Conservation (phyloP, 805 yeast genomes). For the Metschnikowia rubicola region DNA sequence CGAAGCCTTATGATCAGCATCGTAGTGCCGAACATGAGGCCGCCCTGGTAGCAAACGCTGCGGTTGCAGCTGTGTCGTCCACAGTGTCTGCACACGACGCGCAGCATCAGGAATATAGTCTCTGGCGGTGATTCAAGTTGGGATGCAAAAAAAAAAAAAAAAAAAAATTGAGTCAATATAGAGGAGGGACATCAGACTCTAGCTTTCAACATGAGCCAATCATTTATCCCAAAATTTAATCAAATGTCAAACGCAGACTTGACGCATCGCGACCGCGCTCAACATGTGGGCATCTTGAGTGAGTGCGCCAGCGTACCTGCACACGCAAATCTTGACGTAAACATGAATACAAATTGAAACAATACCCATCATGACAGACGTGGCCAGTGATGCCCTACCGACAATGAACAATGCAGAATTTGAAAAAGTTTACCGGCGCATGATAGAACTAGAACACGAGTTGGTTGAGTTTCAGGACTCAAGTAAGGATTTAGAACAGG, state of each 20-base stretch:
- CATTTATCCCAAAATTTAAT: too few relatives aligned
- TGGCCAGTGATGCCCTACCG: neutral
- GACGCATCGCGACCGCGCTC: too few relatives aligned
- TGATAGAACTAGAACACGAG: constrained; percentile 36
- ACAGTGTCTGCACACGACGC: constrained; percentile 26
- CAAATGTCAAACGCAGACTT: too few relatives aligned
- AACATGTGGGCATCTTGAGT: too few relatives aligned
- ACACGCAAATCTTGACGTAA: constrained; percentile 2
- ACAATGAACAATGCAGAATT: constrained; percentile 4
- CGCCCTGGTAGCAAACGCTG: constrained; percentile 34
- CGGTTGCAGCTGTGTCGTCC: constrained; percentile 36
- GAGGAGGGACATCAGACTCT: too few relatives aligned
- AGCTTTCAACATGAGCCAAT: too few relatives aligned
- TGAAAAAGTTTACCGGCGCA: constrained; percentile 18
- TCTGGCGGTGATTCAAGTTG: constrained; percentile 26
- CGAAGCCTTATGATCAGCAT: constrained; percentile 7
- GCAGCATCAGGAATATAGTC: constrained; percentile 34
- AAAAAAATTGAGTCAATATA: too few relatives aligned
- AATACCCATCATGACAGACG: neutral
- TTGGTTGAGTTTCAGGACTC: constrained; percentile 42
- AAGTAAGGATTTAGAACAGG: constrained; percentile 42
- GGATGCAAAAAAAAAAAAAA: too few relatives aligned
- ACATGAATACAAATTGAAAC: constrained; percentile 7
- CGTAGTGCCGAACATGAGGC: constrained; percentile 24
- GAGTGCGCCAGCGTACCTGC: constrained; percentile 1